Base-by-base conservation (phyloP, 768 basidiomycete genomes). In the Rhizopogon vinicolor region DNA sequence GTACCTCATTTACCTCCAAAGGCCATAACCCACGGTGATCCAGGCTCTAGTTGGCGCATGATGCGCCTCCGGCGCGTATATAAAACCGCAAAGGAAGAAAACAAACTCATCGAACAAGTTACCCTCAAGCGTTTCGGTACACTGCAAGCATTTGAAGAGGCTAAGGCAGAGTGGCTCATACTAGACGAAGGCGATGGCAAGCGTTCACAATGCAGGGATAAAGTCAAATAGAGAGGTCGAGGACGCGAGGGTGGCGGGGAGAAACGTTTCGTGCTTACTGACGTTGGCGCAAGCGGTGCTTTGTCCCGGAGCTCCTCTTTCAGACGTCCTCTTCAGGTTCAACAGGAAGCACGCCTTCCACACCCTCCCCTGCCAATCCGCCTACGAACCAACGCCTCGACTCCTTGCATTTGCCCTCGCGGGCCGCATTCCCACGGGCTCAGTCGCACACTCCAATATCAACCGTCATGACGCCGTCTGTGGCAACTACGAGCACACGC, bases 11-110 rank as follows among this genome's bases (percentile, higher is more conserved):
- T 62, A 1, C 72, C 75, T 48, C 70, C 78, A 5, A 83, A 80
- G 67, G 65, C 81, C 19, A 68, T 75, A 53, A 83, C 81, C 0
- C 91, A 93, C 0, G 96, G 96, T 2, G 93, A 93, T 2, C 89
- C 94, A 5, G 96, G 96, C 10, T 93, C 92, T 2, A 86, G 85
- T 65, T 99, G 97, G 96, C 86, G 97, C 14, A 98, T 98, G 97
- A 93, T 91, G 86, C n/a, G n/a, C 93, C 82, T 99, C 0, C 83
- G 86, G 40, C 81, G 91, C 14, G 87, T 92, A 1, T 95, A 92
- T 65, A 95, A 98, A 67, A 81, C 89, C 3, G 93, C 90, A 0
- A 86, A 92, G 56, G 95, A 98, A 64, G 93, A 95, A 68, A 81
- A 82, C 6, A 72, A 77, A 5, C 65, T 84, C 0, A 67, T 92